These are phyloP conservation scores for Chalciporus sphaerocephalus DNA, from an alignment of 768 basidiomycete genomes.

Conservation along the genomic window DNA sequence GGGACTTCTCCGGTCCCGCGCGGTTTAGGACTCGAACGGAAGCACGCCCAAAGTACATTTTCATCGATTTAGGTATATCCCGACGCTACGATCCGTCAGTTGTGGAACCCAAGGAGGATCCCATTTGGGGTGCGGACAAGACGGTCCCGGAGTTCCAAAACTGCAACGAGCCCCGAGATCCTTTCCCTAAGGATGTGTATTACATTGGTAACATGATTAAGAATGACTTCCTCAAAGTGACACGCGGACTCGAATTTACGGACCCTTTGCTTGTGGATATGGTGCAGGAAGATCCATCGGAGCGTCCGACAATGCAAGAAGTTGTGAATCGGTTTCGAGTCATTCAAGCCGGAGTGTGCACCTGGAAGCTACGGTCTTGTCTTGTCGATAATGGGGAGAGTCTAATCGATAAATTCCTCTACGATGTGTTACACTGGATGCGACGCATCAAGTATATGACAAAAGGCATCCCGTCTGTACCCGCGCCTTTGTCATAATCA, in stretches of 20 bases:
- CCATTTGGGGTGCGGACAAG: constrained; percentile 38
- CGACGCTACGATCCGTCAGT: constrained; percentile 14
- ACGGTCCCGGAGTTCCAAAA: constrained; percentile 35
- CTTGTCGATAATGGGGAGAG: constrained; percentile 1
- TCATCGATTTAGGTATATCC: constrained; percentile 32
- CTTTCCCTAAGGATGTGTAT: constrained; percentile 41
- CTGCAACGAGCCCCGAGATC: constrained; percentile 22
- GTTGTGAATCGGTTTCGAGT: constrained; percentile 28
- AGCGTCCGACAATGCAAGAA: constrained; percentile 34
- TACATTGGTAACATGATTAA: constrained; percentile 36
- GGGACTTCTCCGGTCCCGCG: not conserved
- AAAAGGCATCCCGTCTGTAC: constrained; percentile 13
- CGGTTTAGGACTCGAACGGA: constrained; percentile 21
- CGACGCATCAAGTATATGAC: constrained; percentile 13
- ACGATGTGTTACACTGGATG: constrained; percentile 14
- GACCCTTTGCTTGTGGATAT: constrained; percentile 31
- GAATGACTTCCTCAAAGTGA: constrained; percentile 29
- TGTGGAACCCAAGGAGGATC: constrained; percentile 25
- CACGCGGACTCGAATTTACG: constrained; percentile 27
- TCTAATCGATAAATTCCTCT: constrained; percentile 1
- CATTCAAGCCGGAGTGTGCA: constrained; percentile 15
- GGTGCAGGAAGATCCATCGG: constrained; percentile 31
- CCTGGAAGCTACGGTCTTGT: constrained; percentile 24
- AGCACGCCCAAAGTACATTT: constrained; percentile 10
- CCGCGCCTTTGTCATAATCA: constrained; percentile 1